phyloP scores from a whole-genome alignment of 805 yeast species.

The Ascoidea rubescens region DNA sequence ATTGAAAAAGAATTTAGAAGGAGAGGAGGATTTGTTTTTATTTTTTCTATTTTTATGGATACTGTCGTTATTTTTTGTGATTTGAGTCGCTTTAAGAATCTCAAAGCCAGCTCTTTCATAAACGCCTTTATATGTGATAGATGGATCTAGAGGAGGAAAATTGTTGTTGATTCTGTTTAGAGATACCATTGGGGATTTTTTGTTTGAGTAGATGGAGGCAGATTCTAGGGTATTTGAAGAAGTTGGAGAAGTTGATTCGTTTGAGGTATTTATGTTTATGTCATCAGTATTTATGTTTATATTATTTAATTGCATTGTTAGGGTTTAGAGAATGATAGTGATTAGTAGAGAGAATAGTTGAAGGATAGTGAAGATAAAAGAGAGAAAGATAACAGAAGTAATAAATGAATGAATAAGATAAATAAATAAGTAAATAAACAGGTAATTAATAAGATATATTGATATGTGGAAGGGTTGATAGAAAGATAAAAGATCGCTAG shows the following conservation, averaged over 20 bases:
- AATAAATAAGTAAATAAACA: too few species aligned
- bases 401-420: too few species aligned
- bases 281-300: too few species aligned
- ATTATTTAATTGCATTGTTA: too few species aligned
- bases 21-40: background rate
- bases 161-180: constrained; percentile 28
- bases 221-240: background rate
- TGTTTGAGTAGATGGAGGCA: constrained; percentile 2
- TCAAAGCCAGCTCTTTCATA: constrained; percentile 80
- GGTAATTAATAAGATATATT: too few species aligned
- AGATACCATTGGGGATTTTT: constrained; percentile 18
- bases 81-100: constrained; percentile 21
- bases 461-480: too few species aligned
- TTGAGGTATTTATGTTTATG: too few species aligned
- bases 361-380: too few species aligned
- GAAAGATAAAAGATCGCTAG: too few species aligned
- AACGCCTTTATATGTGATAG: constrained; percentile 50
- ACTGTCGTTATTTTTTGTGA: background rate
- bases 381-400: too few species aligned
- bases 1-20: background rate
- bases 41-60: background rate
- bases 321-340: too few species aligned
- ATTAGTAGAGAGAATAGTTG: too few species aligned
- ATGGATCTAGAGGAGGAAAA: constrained; percentile 59
- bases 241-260: background rate